These are phyloP conservation scores for Penicillium alfredii DNA, from an alignment of 495 filamentous ascomycete genomes.

Conservation along the genomic window DNA sequence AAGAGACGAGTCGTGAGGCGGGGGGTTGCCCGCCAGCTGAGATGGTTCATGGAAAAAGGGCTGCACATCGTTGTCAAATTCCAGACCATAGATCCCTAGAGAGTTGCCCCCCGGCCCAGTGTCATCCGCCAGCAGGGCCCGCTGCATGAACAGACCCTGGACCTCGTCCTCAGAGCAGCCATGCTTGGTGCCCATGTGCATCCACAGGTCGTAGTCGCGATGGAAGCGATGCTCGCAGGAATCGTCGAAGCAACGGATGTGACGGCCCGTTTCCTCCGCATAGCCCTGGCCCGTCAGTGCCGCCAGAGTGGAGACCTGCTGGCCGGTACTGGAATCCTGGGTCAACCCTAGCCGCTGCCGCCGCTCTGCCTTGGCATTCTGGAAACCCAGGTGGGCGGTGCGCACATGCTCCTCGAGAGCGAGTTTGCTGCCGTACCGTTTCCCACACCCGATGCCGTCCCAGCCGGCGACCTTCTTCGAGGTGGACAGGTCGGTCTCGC, in stretches of 20 bases:
- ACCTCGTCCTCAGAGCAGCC: constrained; percentile 45
- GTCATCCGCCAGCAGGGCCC: constrained; percentile 32
- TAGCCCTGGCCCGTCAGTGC: constrained; percentile 59
- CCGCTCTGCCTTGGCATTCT: constrained; percentile 40
- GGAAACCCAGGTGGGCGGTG: constrained; percentile 61
- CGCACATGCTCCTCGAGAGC: constrained; percentile 76
- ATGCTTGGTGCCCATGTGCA: constrained; percentile 57
- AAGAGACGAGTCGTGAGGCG: neutral
- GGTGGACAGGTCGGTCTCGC: constrained; percentile 52
- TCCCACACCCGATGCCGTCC: constrained; percentile 63
- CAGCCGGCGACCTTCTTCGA: constrained; percentile 57
- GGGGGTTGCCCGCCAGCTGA: constrained; percentile 5
- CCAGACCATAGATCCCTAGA: constrained; percentile 42
- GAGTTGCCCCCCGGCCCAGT: constrained; percentile 24
- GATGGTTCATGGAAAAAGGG: constrained; percentile 11
- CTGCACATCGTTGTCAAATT: constrained; percentile 26
- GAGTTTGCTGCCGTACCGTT: constrained; percentile 61
- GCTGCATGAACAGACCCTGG: constrained; percentile 39
- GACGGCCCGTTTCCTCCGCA: constrained; percentile 44
- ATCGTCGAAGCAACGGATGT: constrained; percentile 49
- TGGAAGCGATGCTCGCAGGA: constrained; percentile 56
- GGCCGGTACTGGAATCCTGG: constrained; percentile 13
- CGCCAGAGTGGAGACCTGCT: constrained; percentile 29
- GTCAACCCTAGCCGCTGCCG: constrained; percentile 31
- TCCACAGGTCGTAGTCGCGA: constrained; percentile 60